Base-by-base conservation (phyloP, 2,329 filamentous ascomycete genomes). In the Aspergillus sp. region DNA sequence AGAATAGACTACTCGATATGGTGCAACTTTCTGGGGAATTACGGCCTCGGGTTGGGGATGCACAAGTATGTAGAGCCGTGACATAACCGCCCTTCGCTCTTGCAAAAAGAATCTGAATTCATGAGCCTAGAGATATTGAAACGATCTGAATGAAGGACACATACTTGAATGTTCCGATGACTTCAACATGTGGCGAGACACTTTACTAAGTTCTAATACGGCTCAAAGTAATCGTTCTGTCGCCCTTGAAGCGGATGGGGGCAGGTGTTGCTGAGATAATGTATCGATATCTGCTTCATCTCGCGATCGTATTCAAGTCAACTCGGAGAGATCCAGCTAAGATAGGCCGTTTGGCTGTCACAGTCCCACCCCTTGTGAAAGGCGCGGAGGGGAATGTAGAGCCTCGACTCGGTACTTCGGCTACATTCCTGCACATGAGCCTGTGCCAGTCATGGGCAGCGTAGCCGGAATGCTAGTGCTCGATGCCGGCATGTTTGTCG, bases 401-500 rank as follows among this genome's bases (percentile, higher is more conserved):
- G 17, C 23, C 36, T 32, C 25, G 10, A 36, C 32, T 17, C 7
- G 21, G 23, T 36, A 39, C 52, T 55, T 21, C 23, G 8, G 10
- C 17, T 15, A 44, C 53, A 55, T 55, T 55, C 53, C 53, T 39
- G 11, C 6, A 25, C 41, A 30, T 44, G 38, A 38, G 15, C 21
- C 3, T 39, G 32, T 44, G 39, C 53, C 39, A 21, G 23, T 27
- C 42, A 36, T 25, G 39, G 32, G 23, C 39, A 32, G 8, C 19
- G 11, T 32, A 5, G 11, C n/a, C 44, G 39, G 53, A 55, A 55
- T 55, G 53, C 53, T 13, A 32, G 13, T 19, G 30, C 41, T 2
- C 39, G 8, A 47, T 39, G 23, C 39, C 53, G 53, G 53, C 41
- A 55, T 55, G 39, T 55, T 42, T 32, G 39, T 39, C 38, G 17